Percentiles rank a stretch among this genome's conserved stretches.
Evolutionary conservation across 139 green algal genomes (phyloP).

Genomic region (Micromonas commoda): DNA sequence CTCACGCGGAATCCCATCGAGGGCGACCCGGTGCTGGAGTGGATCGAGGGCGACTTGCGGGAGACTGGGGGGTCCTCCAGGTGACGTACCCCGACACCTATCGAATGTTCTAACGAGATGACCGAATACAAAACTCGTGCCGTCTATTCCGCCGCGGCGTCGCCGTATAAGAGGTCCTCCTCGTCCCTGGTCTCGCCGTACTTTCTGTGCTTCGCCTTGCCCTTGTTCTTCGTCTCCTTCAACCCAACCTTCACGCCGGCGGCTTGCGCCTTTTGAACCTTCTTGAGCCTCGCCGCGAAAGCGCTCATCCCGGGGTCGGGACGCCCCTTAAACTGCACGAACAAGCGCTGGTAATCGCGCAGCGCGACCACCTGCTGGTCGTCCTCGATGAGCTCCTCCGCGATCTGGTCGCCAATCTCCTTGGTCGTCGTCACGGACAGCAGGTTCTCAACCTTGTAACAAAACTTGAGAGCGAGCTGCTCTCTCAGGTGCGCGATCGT

Average conservation of each 20-base stretch:
- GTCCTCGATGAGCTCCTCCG: conserved; percentile 13
- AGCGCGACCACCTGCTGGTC: conserved; percentile 17
- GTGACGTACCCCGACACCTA: no score
- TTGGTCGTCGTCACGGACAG: background rate
- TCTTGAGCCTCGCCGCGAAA: background rate
- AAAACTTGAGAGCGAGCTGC: conserved; percentile 17
- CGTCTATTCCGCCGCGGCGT: background rate
- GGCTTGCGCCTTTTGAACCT: background rate
- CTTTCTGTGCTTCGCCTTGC: background rate
- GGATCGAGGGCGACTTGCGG: background rate
- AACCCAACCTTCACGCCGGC: background rate
- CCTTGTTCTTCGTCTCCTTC: background rate
- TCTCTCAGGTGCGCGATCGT: conserved; percentile 11
- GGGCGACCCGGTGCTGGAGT: background rate
- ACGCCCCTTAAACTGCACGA: background rate
- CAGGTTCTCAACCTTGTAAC: background rate
- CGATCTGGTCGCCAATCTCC: background rate
- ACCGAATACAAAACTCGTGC: no score
- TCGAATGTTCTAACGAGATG: no score
- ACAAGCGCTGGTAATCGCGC: background rate
- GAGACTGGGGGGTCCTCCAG: no score
- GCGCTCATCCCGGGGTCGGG: background rate
- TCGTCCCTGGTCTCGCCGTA: background rate
- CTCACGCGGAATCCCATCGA: background rate
- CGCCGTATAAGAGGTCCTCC: background rate